Evolutionary conservation across 78 protist genomes (phyloP).

Genomic region (Speleostelium caveatum): DNA sequence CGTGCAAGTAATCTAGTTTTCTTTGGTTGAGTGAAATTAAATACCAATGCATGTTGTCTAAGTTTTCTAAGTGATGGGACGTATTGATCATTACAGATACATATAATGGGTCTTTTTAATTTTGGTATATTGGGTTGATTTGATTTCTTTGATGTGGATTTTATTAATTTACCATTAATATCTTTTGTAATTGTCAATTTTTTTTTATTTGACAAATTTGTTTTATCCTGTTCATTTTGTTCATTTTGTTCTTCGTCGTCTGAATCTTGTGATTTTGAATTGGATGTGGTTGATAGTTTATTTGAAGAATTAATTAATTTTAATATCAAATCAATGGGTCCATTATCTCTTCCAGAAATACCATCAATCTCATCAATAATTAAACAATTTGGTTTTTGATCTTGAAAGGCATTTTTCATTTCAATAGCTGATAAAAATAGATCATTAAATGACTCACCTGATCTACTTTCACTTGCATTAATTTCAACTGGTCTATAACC

Average conservation of each 20-base stretch:
- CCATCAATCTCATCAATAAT: conserved; percentile 94
- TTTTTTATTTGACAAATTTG: neutral
- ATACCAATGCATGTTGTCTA: conserved; percentile 66
- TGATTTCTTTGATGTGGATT: neutral
- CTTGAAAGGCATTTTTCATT: conserved; percentile 40
- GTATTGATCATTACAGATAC: conserved; percentile 90
- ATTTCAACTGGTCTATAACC: conserved; percentile 82
- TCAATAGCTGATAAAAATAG: conserved; percentile 43
- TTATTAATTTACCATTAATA: too few relatives aligned
- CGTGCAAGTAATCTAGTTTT: conserved; percentile 25
- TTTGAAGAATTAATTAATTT: conserved; percentile 21
- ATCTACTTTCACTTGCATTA: conserved; percentile 86
- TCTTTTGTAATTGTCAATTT: too few relatives aligned
- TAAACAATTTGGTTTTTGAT: conserved; percentile 78
- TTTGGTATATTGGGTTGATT: neutral
- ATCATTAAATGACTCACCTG: conserved; percentile 67
- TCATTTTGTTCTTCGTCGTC: neutral
- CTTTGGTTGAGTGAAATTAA: conserved; percentile 57
- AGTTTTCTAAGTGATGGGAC: conserved; percentile 73
- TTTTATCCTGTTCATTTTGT: neutral
- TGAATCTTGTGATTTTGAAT: neutral
- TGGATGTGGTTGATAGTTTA: neutral
- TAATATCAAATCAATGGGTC: conserved; percentile 51
- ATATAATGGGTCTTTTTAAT: conserved; percentile 86
- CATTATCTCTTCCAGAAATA: conserved; percentile 69